Evolutionary conservation across 2,329 filamentous ascomycete genomes (phyloP).

Genomic region (Raffaelea albimanens): DNA sequence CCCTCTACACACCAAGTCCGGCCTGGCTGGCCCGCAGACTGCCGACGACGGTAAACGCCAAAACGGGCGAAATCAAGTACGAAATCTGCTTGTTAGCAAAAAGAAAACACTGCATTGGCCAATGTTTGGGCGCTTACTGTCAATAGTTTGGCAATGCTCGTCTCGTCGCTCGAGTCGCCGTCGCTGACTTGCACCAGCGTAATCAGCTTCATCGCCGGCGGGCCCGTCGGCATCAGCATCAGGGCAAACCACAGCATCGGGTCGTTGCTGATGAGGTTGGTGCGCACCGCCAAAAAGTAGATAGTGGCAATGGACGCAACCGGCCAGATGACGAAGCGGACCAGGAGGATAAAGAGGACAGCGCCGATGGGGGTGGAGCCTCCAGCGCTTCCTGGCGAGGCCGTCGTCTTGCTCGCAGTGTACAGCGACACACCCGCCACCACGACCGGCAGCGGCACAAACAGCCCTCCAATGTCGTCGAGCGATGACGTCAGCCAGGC

Average conservation of each 20-base stretch:
- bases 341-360: constrained; percentile 38
- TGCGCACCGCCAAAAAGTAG: constrained; percentile 43
- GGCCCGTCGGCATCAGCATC: constrained; percentile 38
- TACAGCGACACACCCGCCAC: constrained; percentile 58
- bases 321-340: constrained; percentile 56
- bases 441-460: constrained; percentile 55
- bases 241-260: constrained; percentile 56
- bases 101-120: not conserved
- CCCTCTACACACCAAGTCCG: too few species aligned
- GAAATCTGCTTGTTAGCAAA: constrained; percentile 20
- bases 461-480: constrained; percentile 53
- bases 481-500: constrained; percentile 56
- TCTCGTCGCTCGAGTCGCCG: constrained; percentile 27
- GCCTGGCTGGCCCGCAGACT: constrained; percentile 22
- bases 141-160: constrained; percentile 33
- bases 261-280: constrained; percentile 40
- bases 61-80: constrained; percentile 26
- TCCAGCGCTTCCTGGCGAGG: constrained; percentile 4
- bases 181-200: constrained; percentile 34
- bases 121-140: constrained; percentile 23
- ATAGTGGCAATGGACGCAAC: constrained; percentile 42
- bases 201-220: constrained; percentile 37
- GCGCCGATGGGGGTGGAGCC: constrained; percentile 27
- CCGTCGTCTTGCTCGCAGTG: constrained; percentile 30
- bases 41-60: constrained; percentile 27